These are phyloP conservation scores for Phytomonas francai DNA, from an alignment of 208 protist genomes.

Conservation along the genomic window DNA sequence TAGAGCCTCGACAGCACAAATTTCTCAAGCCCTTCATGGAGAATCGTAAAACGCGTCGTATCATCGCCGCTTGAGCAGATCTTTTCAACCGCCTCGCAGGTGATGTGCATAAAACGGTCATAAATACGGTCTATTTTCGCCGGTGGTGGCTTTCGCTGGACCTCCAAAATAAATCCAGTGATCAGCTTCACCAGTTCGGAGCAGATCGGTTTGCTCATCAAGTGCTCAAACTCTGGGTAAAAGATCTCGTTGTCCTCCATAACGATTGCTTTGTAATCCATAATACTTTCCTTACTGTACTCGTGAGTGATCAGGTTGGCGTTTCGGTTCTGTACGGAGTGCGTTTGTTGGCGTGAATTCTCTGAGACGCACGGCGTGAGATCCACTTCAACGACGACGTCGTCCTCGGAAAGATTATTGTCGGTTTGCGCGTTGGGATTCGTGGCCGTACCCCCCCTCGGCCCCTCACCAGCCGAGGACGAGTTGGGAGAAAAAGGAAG, in stretches of 20 bases:
- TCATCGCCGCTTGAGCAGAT: conserved; percentile 18
- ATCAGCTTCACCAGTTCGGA: conserved; percentile 31
- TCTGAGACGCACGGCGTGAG: conserved; percentile 12
- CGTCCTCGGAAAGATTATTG: neutral
- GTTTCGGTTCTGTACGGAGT: conserved; percentile 6
- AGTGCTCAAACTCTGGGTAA: conserved; percentile 54
- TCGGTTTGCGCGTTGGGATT: neutral
- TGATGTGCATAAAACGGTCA: conserved; percentile 13
- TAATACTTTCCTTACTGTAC: conserved; percentile 56
- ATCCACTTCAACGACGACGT: conserved; percentile 17
- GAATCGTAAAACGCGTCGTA: conserved; percentile 14
- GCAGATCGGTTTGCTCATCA: conserved; percentile 35
- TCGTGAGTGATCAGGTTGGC: conserved; percentile 24
- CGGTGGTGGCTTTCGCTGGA: neutral
- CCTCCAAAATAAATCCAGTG: conserved; percentile 8
- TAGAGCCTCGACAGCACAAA: conserved; percentile 76
- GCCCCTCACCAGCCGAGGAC: neutral
- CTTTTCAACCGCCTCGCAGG: conserved; percentile 16
- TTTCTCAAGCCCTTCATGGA: conserved; percentile 66
- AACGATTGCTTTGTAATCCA: conserved; percentile 51
- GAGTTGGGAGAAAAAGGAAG: neutral
- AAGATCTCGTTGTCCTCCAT: conserved; percentile 56
- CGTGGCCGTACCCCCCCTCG: neutral
- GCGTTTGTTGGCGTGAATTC: too few relatives aligned
- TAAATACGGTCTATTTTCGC: neutral